Evolutionary conservation across 2,329 filamentous ascomycete genomes (phyloP), one percentile per base, ranked within the genome.

Genomic region (Microcyclosporella mali): DNA sequence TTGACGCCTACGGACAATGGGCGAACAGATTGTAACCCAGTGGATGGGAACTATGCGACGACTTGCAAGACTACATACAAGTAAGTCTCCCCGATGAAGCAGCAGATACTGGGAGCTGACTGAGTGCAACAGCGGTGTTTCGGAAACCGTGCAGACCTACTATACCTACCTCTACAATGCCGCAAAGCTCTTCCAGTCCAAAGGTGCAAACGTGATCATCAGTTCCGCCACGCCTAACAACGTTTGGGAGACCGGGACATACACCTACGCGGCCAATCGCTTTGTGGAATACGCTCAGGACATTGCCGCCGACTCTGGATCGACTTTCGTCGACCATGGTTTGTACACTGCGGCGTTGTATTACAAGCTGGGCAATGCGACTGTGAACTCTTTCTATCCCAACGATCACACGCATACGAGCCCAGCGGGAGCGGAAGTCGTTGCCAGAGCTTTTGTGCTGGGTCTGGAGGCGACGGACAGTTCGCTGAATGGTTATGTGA

Each of bases 361-460:
- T 57, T 57, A 72, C 57, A 64, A 66, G 11, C 55, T 79, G 34
- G 77, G 79, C 0, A 64, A 62, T 31, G 46, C 63, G 0, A 68
- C 64, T 3, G 75, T 79, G 18, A 71, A 79, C 57, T 63, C 66
- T 0, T 68, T 72, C 48, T 84, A 73, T 47, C 75, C 78, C 0
- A 69, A 69, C 15, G 79, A 82, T 52, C 79, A 83, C 59, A 83
- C 79, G 0, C 80, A 82, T 58, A 81, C 79, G 2, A 74, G 70
- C 39, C 65, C 75, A 0, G 65, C 62, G 19, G 74, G 78, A n/a
- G 78, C 80, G 1, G 66, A 76, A 46, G 63, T 73, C 3, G 73
- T 77, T 40, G 71, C 77, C 0, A 67, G 74, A 52, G 71, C 75
- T 4, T 83, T 82, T 53, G 72, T 79, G 4, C 18, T 40, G 28